Evolutionary conservation across 1,139 yeast species (phyloP).

Genomic region (Protomyces macrosporus): DNA sequence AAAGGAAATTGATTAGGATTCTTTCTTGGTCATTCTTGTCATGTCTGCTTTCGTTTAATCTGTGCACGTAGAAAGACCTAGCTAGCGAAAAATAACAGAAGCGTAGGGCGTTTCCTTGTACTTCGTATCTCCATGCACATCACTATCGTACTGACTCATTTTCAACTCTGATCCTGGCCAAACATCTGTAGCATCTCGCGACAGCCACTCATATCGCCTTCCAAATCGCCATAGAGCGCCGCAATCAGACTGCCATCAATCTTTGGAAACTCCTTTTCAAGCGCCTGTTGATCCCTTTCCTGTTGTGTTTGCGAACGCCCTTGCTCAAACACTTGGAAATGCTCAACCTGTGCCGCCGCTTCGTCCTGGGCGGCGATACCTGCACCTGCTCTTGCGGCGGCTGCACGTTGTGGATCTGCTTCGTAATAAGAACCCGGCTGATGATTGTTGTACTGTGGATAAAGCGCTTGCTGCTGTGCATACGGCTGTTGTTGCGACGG

Average conservation of each 20-base stretch:
- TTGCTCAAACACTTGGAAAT: slow-evolving; percentile 3
- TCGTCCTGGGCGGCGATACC: neutral
- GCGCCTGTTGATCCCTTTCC: slow-evolving; percentile 1
- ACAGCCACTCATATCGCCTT: slow-evolving; percentile 11
- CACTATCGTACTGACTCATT: too few relatives aligned
- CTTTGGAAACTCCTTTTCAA: neutral
- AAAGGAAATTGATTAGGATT: too few relatives aligned
- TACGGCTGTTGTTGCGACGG: neutral
- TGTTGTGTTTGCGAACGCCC: slow-evolving; percentile 3
- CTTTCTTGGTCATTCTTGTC: too few relatives aligned
- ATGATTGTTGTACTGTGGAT: neutral
- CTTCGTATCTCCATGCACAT: too few relatives aligned
- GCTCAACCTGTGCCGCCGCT: slow-evolving; percentile 9
- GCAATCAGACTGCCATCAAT: slow-evolving; percentile 19
- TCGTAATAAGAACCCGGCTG: neutral
- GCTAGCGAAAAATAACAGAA: too few relatives aligned
- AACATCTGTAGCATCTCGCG: slow-evolving; percentile 15
- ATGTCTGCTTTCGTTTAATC: too few relatives aligned
- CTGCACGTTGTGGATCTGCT: neutral
- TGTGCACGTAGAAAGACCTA: too few relatives aligned
- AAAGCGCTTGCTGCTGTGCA: neutral
- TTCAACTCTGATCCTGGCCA: neutral
- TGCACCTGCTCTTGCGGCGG: neutral
- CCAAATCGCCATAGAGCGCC: slow-evolving; percentile 15
- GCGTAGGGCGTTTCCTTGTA: too few relatives aligned